phyloP scores from a whole-genome alignment of 2,329 filamentous ascomycete species.

The Pezicula rhizophila region DNA sequence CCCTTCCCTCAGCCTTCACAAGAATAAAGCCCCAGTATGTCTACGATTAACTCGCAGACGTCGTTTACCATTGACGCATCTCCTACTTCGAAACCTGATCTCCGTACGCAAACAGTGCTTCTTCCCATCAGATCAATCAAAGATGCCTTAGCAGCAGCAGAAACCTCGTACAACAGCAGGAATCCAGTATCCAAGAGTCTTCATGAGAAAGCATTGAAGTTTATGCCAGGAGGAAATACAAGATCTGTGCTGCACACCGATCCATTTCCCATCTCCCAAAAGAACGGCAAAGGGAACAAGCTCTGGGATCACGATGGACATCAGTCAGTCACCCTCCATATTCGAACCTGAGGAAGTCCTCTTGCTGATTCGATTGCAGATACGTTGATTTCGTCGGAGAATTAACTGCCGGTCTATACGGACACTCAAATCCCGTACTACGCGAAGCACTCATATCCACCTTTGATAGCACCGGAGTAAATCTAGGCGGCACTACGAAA shows the following conservation, averaged over 20 bases:
- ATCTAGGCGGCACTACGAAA: conserved; percentile 43
- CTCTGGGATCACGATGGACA: conserved; percentile 5
- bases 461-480: conserved; percentile 46
- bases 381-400: conserved; percentile 57
- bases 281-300: conserved; percentile 1
- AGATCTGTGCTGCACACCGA: conserved; percentile 7
- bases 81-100: background rate
- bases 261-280: conserved; percentile 8
- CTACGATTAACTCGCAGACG: background rate
- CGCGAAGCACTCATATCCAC: conserved; percentile 27
- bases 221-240: conserved; percentile 12
- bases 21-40: no score
- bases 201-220: background rate
- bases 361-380: background rate
- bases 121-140: background rate
- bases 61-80: background rate
- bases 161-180: background rate
- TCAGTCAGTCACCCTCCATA: background rate
- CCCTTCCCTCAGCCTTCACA: no score
- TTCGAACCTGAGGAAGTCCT: background rate
- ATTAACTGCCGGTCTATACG: conserved; percentile 58
- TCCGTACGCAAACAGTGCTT: background rate
- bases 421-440: conserved; percentile 54
- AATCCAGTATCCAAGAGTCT: background rate
- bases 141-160: background rate